Percentiles rank a stretch among this genome's conserved stretches.
Conservation (phyloP, 441 rosid genomes). For the Erodium moschatum region DNA sequence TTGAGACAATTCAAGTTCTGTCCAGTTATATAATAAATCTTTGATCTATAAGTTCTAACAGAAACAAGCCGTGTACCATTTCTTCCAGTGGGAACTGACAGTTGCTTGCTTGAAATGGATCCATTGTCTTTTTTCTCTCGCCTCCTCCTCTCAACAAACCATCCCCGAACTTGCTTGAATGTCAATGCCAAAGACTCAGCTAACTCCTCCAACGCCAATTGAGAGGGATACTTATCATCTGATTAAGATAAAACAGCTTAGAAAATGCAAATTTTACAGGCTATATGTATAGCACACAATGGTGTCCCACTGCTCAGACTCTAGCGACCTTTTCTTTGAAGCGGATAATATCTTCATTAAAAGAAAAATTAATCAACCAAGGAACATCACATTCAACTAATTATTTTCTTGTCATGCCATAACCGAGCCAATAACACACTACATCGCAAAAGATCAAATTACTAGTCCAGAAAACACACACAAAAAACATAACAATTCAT, state of each 20-base stretch:
- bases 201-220: slow-evolving; percentile 40
- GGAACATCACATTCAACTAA: not conserved
- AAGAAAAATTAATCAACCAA: not conserved
- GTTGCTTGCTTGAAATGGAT: slow-evolving; percentile 19
- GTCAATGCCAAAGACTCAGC: slow-evolving; percentile 55
- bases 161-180: slow-evolving; percentile 54
- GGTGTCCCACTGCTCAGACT: not conserved
- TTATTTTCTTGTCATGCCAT: not conserved
- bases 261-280: slow-evolving; percentile 9
- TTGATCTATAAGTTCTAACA: slow-evolving; percentile 18
- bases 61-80: slow-evolving; percentile 19
- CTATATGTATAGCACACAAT: not conserved
- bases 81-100: slow-evolving; percentile 16
- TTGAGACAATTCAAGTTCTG: slow-evolving; percentile 28
- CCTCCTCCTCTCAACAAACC: slow-evolving; percentile 73
- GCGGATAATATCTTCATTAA: not conserved
- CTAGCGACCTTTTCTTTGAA: not conserved
- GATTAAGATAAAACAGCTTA: slow-evolving; percentile 24
- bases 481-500: too few relatives aligned
- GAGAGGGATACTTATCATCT: slow-evolving; percentile 57
- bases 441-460: not conserved
- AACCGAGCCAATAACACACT: not conserved
- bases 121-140: slow-evolving; percentile 32
- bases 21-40: slow-evolving; percentile 20
- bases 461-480: not conserved